These are phyloP conservation scores for Aspergillus transmontanensis DNA, from an alignment of 2,329 filamentous ascomycete species.

Conservation along the genomic window DNA sequence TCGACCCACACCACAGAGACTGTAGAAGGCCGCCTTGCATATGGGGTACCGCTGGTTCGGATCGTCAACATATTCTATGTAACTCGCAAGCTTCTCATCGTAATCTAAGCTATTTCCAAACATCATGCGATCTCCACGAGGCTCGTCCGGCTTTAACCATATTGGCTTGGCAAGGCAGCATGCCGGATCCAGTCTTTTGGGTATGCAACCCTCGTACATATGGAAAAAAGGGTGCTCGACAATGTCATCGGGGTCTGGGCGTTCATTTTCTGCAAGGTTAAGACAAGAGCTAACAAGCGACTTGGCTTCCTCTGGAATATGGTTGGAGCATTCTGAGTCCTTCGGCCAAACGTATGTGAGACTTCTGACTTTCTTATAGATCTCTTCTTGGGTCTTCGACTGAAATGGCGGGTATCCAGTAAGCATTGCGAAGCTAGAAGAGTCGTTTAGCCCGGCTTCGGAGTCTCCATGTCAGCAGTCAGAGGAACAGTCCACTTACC, in stretches of 20 bases:
- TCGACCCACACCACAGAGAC: conserved; percentile 48
- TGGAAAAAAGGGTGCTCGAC: conserved; percentile 54
- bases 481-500: conserved; percentile 56
- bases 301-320: conserved; percentile 54
- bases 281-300: conserved; percentile 50
- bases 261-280: conserved; percentile 50
- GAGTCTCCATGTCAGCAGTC: not conserved
- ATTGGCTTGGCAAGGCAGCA: conserved; percentile 43
- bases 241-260: conserved; percentile 53
- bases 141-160: conserved; percentile 48
- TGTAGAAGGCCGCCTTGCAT: conserved; percentile 47
- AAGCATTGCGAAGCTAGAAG: conserved; percentile 82
- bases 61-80: conserved; percentile 40
- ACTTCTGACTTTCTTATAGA: conserved; percentile 52
- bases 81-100: conserved; percentile 40
- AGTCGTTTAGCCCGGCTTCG: conserved; percentile 22
- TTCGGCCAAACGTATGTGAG: conserved; percentile 54
- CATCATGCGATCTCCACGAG: conserved; percentile 49
- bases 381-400: conserved; percentile 62
- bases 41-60: conserved; percentile 40
- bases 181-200: conserved; percentile 43
- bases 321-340: conserved; percentile 44
- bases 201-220: conserved; percentile 53
- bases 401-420: conserved; percentile 97
- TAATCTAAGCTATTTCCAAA: conserved; percentile 48